Base-by-base conservation (phyloP, 169 alveolate genomes). In the Plasmodium inui region DNA sequence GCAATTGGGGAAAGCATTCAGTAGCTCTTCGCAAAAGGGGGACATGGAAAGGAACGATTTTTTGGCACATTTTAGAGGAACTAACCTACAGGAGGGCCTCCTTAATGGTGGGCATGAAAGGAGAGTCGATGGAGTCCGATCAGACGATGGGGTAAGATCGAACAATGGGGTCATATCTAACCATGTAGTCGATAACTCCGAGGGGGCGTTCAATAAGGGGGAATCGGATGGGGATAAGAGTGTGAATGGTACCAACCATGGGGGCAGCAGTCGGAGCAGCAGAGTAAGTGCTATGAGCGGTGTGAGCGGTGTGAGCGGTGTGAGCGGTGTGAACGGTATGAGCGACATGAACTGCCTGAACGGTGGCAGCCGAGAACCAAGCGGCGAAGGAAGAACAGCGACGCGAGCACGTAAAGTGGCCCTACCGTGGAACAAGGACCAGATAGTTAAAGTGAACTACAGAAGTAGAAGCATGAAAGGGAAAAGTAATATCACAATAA, bases 361-460 rank as follows among this genome's bases (percentile, higher is more conserved):
- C 53, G 78, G 28, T 2, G n/a, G 44, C 9, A 17, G 12, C 22
- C 19, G 1, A 22, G 22, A 6, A 55, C 57, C 39, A 74, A 39
- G 22, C 39, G 41, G 39, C 53, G 50, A 19, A 71, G 7, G 44
- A 9, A 32, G 61, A 2, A 50, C 17, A 50, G 22, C 0, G 17
- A 44, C 5, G 61, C 61, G 22, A 14, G 26, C n/a, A 22, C 46
- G 83, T 0, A 73, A 44, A 50, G 70, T 30, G 9, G n/a, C 46
- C 9, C 76, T 91, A 28, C 95, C 95, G 19, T 91, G 95, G 95
- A 82, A 61, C 39, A 91, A 82, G 19, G 95, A 91, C 28, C 41
- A 80, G 39, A 71, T 91, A 70, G 92, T 91, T 71, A 91, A 91
- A 32, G 28, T 91, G 17, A 39, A 57, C 46, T 26, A 19, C 32